Percentiles rank a stretch among this genome's conserved stretches.
These are phyloP conservation scores for Metschnikowia lochheadii DNA, from an alignment of 805 yeast genomes.

Conservation along the genomic window DNA sequence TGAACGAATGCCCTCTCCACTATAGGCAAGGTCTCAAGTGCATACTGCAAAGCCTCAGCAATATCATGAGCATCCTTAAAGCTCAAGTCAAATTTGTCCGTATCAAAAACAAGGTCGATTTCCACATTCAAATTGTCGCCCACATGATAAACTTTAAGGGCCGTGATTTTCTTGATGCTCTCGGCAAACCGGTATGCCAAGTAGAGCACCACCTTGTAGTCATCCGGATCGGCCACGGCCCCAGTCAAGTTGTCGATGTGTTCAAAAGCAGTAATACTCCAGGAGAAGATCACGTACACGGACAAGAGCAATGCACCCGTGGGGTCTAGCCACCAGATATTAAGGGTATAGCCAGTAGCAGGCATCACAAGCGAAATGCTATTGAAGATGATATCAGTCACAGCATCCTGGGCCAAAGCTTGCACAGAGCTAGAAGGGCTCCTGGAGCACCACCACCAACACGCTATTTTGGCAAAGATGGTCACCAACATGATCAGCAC, in stretches of 20 bases:
- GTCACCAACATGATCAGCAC: constrained; percentile 59
- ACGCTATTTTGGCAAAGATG: constrained; percentile 52
- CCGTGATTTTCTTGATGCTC: constrained; percentile 58
- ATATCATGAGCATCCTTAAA: constrained; percentile 73
- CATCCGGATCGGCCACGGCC: constrained; percentile 58
- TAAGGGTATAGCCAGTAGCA: constrained; percentile 46
- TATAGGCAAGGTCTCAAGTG: constrained; percentile 69
- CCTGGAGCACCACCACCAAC: constrained; percentile 61
- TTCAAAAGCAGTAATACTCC: constrained; percentile 63
- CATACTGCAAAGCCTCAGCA: constrained; percentile 78
- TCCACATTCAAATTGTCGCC: constrained; percentile 77
- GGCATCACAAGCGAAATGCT: constrained; percentile 70
- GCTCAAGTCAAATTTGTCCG: constrained; percentile 40
- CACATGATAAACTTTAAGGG: constrained; percentile 68
- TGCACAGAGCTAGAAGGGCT: constrained; percentile 64
- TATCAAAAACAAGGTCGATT: constrained; percentile 58
- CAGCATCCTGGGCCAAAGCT: constrained; percentile 79
- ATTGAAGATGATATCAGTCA: constrained; percentile 74
- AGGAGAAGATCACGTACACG: constrained; percentile 55
- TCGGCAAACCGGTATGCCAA: constrained; percentile 66
- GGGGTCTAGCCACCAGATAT: constrained; percentile 71
- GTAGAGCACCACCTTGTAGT: constrained; percentile 64
- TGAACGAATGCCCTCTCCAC: constrained; percentile 84
- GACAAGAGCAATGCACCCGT: constrained; percentile 66
- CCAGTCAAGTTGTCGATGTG: constrained; percentile 77